Evolutionary conservation across 2,329 filamentous ascomycete species (phyloP).

Genomic region (Pleomassaria siparia): DNA sequence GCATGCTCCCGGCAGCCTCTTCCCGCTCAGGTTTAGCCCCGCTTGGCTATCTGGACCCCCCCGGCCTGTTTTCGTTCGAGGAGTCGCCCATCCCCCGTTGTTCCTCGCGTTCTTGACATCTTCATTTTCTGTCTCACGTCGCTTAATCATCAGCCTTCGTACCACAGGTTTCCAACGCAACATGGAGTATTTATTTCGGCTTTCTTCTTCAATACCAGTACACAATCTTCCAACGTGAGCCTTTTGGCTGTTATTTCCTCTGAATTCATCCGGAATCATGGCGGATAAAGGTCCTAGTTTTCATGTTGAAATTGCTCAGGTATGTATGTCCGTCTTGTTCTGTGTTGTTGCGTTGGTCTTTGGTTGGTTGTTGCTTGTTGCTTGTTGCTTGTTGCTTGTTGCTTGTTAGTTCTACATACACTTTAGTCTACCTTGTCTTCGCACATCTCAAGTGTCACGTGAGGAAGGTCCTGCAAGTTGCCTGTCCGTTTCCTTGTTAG

Average conservation of each 20-base stretch:
- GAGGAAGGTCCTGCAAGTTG: too few relatives aligned
- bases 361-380: background rate
- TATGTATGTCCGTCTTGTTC: background rate
- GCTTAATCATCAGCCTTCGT: background rate
- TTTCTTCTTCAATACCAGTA: background rate
- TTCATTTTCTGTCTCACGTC: background rate
- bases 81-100: background rate
- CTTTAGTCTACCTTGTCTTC: too few relatives aligned
- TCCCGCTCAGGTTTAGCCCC: background rate
- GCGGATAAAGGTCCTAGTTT: background rate
- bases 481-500: too few relatives aligned
- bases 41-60: background rate
- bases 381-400: background rate
- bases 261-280: background rate
- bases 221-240: background rate
- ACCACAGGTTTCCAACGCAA: background rate
- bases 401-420: too few relatives aligned
- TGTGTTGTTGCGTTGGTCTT: background rate
- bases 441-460: too few relatives aligned
- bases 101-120: background rate
- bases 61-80: background rate
- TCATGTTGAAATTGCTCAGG: slow-evolving; percentile 1
- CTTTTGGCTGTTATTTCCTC: background rate
- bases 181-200: background rate
- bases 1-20: background rate